Evolutionary conservation across 2,329 filamentous ascomycete species (phyloP).

Genomic region (Lachnellula arida): DNA sequence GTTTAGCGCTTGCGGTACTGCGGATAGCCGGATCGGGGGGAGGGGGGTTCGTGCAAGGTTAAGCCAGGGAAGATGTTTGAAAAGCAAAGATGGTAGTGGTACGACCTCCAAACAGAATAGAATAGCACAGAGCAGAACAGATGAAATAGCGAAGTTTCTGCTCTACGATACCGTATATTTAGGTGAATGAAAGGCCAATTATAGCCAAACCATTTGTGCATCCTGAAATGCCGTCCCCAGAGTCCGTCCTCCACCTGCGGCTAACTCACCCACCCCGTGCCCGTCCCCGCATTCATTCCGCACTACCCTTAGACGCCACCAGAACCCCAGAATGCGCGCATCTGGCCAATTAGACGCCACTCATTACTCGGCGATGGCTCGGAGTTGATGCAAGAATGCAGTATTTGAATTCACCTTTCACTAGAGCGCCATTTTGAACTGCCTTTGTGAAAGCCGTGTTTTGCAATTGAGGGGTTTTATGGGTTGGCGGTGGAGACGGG

Average conservation of each 20-base stretch:
- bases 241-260: conserved; percentile 2
- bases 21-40: neutral
- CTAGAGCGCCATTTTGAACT: neutral
- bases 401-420: no score
- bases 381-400: neutral
- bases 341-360: conserved; percentile 3
- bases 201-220: conserved; percentile 5
- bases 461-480: neutral
- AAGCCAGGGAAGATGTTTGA: neutral
- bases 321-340: conserved; percentile 10
- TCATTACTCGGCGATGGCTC: conserved; percentile 12
- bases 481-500: no score
- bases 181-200: conserved; percentile 6
- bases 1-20: neutral
- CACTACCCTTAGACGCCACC: conserved; percentile 1
- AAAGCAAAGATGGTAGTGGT: no score
- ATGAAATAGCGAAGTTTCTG: no score
- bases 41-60: no score
- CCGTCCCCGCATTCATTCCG: conserved; percentile 7
- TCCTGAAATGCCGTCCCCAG: conserved; percentile 13
- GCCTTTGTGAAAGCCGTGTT: neutral
- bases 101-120: no score
- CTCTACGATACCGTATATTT: no score
- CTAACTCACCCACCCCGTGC: no score
- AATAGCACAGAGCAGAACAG: neutral